These are phyloP conservation scores for Blastocrithidia nonstop DNA, from an alignment of 208 protist genomes.

Conservation along the genomic window DNA sequence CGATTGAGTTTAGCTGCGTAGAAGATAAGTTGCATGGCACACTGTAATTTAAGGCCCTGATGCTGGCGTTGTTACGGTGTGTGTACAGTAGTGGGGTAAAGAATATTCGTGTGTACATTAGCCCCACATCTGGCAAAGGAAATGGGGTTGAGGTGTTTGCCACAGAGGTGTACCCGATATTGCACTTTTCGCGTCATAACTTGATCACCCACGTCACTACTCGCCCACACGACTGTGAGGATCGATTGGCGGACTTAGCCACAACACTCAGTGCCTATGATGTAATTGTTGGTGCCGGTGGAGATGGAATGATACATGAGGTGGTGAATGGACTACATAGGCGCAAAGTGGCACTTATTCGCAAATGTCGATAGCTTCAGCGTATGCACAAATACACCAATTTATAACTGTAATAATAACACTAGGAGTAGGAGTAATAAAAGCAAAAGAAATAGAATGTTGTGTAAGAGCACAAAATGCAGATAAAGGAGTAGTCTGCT, in stretches of 20 bases:
- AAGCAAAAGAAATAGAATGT: neutral
- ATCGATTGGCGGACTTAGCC: slow-evolving; percentile 52
- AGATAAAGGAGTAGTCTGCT: neutral
- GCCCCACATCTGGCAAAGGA: slow-evolving; percentile 55
- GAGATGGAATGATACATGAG: slow-evolving; percentile 78
- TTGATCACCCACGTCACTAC: slow-evolving; percentile 28
- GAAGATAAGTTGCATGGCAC: slow-evolving; percentile 3
- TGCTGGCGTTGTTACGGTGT: slow-evolving; percentile 13
- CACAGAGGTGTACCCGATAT: slow-evolving; percentile 29
- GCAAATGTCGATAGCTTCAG: slow-evolving; percentile 2
- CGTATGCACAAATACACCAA: neutral
- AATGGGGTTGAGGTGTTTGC: slow-evolving; percentile 33
- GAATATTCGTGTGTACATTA: slow-evolving; percentile 57
- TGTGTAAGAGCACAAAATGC: slow-evolving; percentile 1
- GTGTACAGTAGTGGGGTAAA: slow-evolving; percentile 42
- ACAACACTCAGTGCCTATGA: slow-evolving; percentile 23
- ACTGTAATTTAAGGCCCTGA: slow-evolving; percentile 12
- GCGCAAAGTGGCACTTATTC: slow-evolving; percentile 27
- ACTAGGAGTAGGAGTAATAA: neutral
- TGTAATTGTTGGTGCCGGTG: slow-evolving; percentile 54
- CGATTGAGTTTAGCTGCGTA: slow-evolving; percentile 24
- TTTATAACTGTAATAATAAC: neutral
- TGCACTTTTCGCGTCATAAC: slow-evolving; percentile 62
- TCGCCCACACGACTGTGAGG: slow-evolving; percentile 63
- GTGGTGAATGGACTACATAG: slow-evolving; percentile 61